Percentiles rank a stretch among this genome's conserved stretches.
Evolutionary conservation across 495 filamentous ascomycete species (phyloP).

Genomic region (Penicillium steckii): DNA sequence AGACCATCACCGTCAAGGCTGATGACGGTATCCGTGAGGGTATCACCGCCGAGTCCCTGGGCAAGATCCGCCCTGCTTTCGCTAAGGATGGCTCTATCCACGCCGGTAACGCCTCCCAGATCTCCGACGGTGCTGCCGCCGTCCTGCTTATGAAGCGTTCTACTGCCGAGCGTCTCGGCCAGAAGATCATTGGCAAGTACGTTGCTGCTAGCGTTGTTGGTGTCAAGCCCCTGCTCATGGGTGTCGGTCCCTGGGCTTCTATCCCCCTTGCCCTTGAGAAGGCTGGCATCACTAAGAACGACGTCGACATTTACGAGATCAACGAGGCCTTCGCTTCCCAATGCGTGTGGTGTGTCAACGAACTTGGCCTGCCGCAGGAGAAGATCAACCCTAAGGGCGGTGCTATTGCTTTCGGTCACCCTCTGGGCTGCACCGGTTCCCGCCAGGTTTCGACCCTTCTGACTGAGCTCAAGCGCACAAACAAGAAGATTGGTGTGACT

Average conservation of each 20-base stretch:
- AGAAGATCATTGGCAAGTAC: slow-evolving; percentile 88
- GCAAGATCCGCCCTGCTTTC: slow-evolving; percentile 90
- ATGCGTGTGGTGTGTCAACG: slow-evolving; percentile 89
- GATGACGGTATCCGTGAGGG: slow-evolving; percentile 88
- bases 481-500: slow-evolving; percentile 83
- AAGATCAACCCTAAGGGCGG: slow-evolving; percentile 98
- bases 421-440: slow-evolving; percentile 90
- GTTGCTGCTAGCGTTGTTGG: slow-evolving; percentile 82
- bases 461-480: slow-evolving; percentile 79
- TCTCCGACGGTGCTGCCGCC: slow-evolving; percentile 93
- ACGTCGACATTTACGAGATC: slow-evolving; percentile 98
- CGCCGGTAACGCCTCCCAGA: slow-evolving; percentile 93
- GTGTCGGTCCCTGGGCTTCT: slow-evolving; percentile 91
- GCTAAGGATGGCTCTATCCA: slow-evolving; percentile 91
- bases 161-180: slow-evolving; percentile 83
- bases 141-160: slow-evolving; percentile 94
- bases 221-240: slow-evolving; percentile 92
- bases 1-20: slow-evolving; percentile 75
- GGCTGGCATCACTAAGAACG: slow-evolving; percentile 80
- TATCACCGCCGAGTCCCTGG: slow-evolving; percentile 80
- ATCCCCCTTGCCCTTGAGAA: slow-evolving; percentile 89
- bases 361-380: slow-evolving; percentile 70
- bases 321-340: slow-evolving; percentile 98
- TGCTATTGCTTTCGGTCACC: slow-evolving; percentile 98
- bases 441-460: slow-evolving; percentile 90